These are phyloP conservation scores for Zopfochytrium polystomum DNA, from an alignment of 371 early-diverging fungal species.

Conservation along the genomic window DNA sequence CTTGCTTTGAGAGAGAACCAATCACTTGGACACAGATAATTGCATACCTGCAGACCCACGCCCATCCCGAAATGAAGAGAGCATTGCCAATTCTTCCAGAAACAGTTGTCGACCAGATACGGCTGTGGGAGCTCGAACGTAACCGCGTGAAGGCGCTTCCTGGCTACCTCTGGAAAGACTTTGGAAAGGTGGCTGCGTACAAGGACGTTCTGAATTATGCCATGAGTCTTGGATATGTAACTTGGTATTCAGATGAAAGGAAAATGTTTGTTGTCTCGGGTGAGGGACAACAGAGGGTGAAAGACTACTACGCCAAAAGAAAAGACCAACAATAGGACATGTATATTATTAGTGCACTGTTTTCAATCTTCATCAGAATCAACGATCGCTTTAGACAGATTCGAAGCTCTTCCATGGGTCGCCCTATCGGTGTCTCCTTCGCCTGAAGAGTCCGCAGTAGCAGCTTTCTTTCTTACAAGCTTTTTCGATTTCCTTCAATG, in stretches of 20 bases:
- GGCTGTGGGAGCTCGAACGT: slow-evolving; percentile 96
- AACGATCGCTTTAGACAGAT: slow-evolving; percentile 20
- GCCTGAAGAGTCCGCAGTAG: slow-evolving; percentile 12
- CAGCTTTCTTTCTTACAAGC: slow-evolving; percentile 31
- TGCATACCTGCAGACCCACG: slow-evolving; percentile 81
- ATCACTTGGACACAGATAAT: slow-evolving; percentile 84
- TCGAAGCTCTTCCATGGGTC: slow-evolving; percentile 16
- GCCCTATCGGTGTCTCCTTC: slow-evolving; percentile 18
- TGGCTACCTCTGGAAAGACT: slow-evolving; percentile 79
- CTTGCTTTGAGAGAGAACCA: no score
- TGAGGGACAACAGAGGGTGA: slow-evolving; percentile 39
- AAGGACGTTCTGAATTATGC: slow-evolving; percentile 73
- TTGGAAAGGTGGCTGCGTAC: slow-evolving; percentile 72
- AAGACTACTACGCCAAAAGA: slow-evolving; percentile 19
- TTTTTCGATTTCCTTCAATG: slow-evolving; percentile 29
- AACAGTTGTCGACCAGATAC: slow-evolving; percentile 95
- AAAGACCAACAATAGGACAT: not conserved
- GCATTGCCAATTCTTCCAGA: slow-evolving; percentile 79
- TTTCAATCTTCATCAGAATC: slow-evolving; percentile 35
- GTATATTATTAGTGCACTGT: not conserved
- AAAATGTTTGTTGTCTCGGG: slow-evolving; percentile 32
- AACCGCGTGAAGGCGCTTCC: slow-evolving; percentile 63
- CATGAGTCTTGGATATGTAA: slow-evolving; percentile 67
- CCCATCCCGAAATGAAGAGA: slow-evolving; percentile 89
- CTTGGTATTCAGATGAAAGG: slow-evolving; percentile 58